Conservation (phyloP, 208 protist species). For the Leishmania martiniquensis region DNA sequence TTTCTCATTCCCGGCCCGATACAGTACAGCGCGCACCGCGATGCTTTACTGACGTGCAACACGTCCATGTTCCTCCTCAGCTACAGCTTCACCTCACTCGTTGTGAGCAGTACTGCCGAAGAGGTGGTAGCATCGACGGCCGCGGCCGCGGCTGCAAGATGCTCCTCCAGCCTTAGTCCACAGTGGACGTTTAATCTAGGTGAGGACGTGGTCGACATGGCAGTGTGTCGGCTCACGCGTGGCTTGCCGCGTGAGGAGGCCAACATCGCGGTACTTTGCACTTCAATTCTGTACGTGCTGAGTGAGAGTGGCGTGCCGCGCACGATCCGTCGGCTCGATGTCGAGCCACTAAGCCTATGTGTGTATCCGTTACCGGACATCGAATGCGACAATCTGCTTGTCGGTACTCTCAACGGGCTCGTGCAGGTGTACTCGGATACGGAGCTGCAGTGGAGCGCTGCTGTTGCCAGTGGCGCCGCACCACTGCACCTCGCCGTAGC, state of each 20-base stretch:
- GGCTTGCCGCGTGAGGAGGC: constrained; percentile 39
- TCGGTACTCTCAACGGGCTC: constrained; percentile 70
- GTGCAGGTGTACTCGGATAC: constrained; percentile 87
- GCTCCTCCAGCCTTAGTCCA: constrained; percentile 29
- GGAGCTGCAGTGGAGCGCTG: constrained; percentile 89
- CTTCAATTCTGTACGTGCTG: constrained; percentile 76
- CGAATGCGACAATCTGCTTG: constrained; percentile 78
- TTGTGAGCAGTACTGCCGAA: constrained; percentile 33
- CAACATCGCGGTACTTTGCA: constrained; percentile 86
- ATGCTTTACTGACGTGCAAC: constrained; percentile 83
- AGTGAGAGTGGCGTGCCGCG: constrained; percentile 46
- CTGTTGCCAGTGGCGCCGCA: constrained; percentile 33
- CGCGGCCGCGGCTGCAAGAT: neutral
- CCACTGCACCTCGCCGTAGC: constrained; percentile 69
- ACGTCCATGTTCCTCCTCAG: constrained; percentile 81
- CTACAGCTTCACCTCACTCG: constrained; percentile 76
- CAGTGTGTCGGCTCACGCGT: constrained; percentile 62
- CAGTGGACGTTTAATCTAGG: constrained; percentile 84
- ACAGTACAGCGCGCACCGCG: constrained; percentile 52
- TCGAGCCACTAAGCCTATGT: constrained; percentile 56
- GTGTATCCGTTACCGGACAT: constrained; percentile 63
- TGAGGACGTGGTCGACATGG: constrained; percentile 85
- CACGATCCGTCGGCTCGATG: constrained; percentile 73
- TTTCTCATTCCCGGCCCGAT: constrained; percentile 85
- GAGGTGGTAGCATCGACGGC: constrained; percentile 5